Evolutionary conservation across 2,329 filamentous ascomycete species (phyloP), one percentile per base, ranked within the genome.

Genomic region (Curvularia sp.): DNA sequence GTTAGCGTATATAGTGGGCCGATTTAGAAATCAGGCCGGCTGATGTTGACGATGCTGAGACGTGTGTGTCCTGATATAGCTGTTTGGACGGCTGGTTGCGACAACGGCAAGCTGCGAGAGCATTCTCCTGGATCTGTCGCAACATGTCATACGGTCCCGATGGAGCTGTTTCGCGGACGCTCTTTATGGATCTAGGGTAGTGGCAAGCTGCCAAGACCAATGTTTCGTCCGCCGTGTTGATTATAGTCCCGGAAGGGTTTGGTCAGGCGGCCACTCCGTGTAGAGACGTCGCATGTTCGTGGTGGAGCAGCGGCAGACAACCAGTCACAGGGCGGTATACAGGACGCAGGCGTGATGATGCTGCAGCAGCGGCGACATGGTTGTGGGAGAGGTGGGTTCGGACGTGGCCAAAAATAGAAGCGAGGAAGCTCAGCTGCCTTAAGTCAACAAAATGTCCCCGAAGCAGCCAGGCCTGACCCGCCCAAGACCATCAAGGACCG

Each of bases 391-490:
- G 39, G 56, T 59, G 58, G 42, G 53, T 57, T 49, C 53, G 55
- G 55, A 48, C 41, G 18, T 35, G 33, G 47, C 64, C 52, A 64
- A 66, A 56, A 65, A 65, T 68, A 67, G 65, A 58, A 44, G 56
- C 54, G 44, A 57, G 47, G 24, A 51, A 51, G 47, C 52, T 48
- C 61, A 62, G 61, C 61, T 57, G 61, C 20, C 61, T 52, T 69
- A 69, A 65, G 60, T 63, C 53, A 43, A 49, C 63, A 65, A 69
- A 71, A 70, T 68, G 58, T 53, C 61, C 69, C 69, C 62, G 60
- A 71, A 64, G 57, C 53, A 68, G 56, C 61, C 61, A 62, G 51
- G 54, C 53, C 50, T 53, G 58, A 66, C 57, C 53, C 62, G 62
- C 65, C 41, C 60, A 57, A 64, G 51, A 57, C 49, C 54, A 43